Base-by-base conservation (phyloP, 176 grass and related monocot genomes). In the Puya raimondii region DNA sequence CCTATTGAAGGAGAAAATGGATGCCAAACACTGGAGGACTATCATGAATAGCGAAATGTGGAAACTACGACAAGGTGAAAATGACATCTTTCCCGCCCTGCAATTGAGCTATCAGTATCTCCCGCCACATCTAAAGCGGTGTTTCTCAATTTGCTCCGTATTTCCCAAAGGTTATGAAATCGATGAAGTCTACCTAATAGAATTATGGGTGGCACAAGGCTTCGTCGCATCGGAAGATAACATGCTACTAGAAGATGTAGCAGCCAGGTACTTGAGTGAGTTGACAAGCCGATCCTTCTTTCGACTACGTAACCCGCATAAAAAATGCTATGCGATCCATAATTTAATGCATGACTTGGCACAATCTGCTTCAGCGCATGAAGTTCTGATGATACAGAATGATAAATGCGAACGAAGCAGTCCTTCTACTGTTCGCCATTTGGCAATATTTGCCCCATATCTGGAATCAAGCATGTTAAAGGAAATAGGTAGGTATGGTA, bases 271-370 rank as follows among this genome's bases (percentile, higher is more conserved):
- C 71, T 42, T 70, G 5, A 47, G 74, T 57, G 71, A 72, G 16
- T 69, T 82, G 21, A 15, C 23, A 6, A 53, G 22, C 7, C 74
- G 75, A 9, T 86, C 67, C 23, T 74, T 86, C 51, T 48, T 86
- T 22, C 63, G 65, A 17, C 12, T 0, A 12, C 33, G 67, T 73
- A 16, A 15, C 0, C 47, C n/a, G 26, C 70, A 1, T 14, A 68
- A 14, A 1, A 18, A 48, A 27, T 13, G 51, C 48, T 79, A 65
- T 16, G 26, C 50, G 54, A 84, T 82, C 49, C 84, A 81, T 13
- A 79, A 82, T 61, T 50, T 74, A 49, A 82, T 87, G 16, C 84
- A 79, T 71, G 75, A 82, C 21, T 71, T 87, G 56, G 64, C 79
- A 7, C 12, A 50, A 48, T 87, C 14, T 16, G 23, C 79, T 70